Percentiles rank a stretch among this genome's conserved stretches.
Evolutionary conservation across 495 filamentous ascomycete species (phyloP).

Genomic region (Aspergillus wentii): DNA sequence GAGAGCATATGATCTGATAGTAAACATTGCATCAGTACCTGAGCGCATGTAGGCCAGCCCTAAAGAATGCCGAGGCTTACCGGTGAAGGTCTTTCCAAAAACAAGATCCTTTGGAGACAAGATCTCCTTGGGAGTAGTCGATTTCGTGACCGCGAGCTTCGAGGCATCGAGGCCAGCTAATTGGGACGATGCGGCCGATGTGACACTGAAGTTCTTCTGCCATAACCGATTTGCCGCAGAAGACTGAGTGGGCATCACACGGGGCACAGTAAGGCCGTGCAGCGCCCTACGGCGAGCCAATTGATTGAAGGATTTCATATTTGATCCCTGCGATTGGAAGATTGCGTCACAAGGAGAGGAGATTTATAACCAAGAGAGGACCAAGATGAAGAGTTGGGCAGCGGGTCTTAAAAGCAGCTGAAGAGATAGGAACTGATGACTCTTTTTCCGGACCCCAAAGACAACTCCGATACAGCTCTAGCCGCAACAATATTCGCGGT

Average conservation of each 20-base stretch:
- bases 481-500: too few species aligned
- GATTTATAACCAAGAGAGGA: background rate
- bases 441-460: conserved; percentile 23
- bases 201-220: conserved; percentile 55
- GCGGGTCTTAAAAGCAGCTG: conserved; percentile 18
- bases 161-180: conserved; percentile 65
- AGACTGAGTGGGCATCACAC: conserved; percentile 21
- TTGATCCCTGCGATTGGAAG: background rate
- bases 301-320: conserved; percentile 39
- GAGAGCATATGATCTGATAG: conserved; percentile 88
- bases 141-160: conserved; percentile 70
- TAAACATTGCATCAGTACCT: conserved; percentile 13
- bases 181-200: conserved; percentile 47
- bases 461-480: conserved; percentile 37
- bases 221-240: conserved; percentile 24
- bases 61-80: conserved; percentile 32
- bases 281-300: conserved; percentile 34
- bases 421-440: conserved; percentile 10
- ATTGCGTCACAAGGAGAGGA: background rate
- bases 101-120: conserved; percentile 72
- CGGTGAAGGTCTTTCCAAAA: conserved; percentile 86
- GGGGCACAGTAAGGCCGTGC: conserved; percentile 19
- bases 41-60: background rate
- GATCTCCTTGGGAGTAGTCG: conserved; percentile 67
- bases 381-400: conserved; percentile 7